Evolutionary conservation across 202 grass and related monocot genomes (phyloP).

Genomic region (Eragrostis tef): DNA sequence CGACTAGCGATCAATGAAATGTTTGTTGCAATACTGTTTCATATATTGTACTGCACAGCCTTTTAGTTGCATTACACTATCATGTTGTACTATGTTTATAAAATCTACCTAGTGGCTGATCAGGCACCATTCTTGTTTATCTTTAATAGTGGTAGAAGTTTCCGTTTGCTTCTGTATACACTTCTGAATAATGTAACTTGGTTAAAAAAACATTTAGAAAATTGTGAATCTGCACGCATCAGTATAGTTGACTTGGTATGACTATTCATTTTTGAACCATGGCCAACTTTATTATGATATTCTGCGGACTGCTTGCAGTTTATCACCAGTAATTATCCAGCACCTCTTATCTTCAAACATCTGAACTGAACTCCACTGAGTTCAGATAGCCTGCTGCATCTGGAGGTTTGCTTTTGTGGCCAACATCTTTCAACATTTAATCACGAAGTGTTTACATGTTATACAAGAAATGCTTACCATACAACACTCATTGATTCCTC

Average conservation of each 20-base stretch:
- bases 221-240: not conserved
- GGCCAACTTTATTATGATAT: not conserved
- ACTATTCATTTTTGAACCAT: too few relatives aligned
- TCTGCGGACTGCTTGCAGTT: not conserved
- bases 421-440: too few relatives aligned
- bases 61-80: constrained; percentile 9
- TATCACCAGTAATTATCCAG: not conserved
- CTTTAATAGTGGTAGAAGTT: not conserved
- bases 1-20: constrained; percentile 18
- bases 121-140: not conserved
- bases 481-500: too few relatives aligned
- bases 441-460: too few relatives aligned
- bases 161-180: not conserved
- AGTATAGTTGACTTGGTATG: not conserved
- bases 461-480: too few relatives aligned
- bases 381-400: not conserved
- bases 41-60: not conserved
- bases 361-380: not conserved
- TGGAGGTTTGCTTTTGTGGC: not conserved
- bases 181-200: not conserved
- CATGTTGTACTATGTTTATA: constrained; percentile 14
- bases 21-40: not conserved
- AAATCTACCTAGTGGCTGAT: not conserved
- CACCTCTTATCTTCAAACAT: not conserved
- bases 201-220: constrained; percentile 1